Percentiles rank a stretch among this genome's conserved stretches.
Conservation (phyloP, 2,329 filamentous ascomycete species). For the Monosporascus sp. region DNA sequence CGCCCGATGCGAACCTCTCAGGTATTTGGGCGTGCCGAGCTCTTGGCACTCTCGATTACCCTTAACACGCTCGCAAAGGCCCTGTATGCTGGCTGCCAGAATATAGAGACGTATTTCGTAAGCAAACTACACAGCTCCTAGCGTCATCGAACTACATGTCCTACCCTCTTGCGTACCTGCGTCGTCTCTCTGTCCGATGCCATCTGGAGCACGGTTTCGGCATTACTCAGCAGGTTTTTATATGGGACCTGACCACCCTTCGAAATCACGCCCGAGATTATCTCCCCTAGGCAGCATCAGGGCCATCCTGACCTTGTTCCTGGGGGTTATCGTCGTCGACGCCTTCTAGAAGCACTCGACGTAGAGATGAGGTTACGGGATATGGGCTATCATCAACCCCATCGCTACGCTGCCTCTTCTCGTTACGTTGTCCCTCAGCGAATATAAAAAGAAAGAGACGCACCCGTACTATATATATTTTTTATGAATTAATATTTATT, state of each 20-base stretch:
- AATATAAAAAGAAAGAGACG: conserved; percentile 44
- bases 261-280: conserved; percentile 54
- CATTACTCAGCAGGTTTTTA: conserved; percentile 60
- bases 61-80: conserved; percentile 54
- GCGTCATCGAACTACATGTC: too few relatives aligned
- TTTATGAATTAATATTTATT: too few relatives aligned
- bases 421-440: conserved; percentile 46
- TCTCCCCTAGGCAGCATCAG: conserved; percentile 56
- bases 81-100: conserved; percentile 50
- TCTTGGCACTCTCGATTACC: conserved; percentile 49
- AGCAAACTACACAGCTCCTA: too few relatives aligned
- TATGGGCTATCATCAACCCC: conserved; percentile 58
- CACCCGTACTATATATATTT: too few relatives aligned
- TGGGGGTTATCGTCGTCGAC: conserved; percentile 49
- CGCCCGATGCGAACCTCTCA: too few relatives aligned
- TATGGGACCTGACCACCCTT: conserved; percentile 58
- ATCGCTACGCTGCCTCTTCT: conserved; percentile 50
- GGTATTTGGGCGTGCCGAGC: conserved; percentile 58
- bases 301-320: conserved; percentile 54
- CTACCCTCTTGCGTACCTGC: too few relatives aligned
- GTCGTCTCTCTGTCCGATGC: conserved; percentile 64
- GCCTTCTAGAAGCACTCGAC: conserved; percentile 39
- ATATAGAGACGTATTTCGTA: conserved; percentile 48
- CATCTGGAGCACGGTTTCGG: conserved; percentile 54
- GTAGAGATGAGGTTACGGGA: conserved; percentile 62